These are phyloP conservation scores for Parastagonospora avenae DNA, from an alignment of 2,329 filamentous ascomycete genomes.

Conservation along the genomic window DNA sequence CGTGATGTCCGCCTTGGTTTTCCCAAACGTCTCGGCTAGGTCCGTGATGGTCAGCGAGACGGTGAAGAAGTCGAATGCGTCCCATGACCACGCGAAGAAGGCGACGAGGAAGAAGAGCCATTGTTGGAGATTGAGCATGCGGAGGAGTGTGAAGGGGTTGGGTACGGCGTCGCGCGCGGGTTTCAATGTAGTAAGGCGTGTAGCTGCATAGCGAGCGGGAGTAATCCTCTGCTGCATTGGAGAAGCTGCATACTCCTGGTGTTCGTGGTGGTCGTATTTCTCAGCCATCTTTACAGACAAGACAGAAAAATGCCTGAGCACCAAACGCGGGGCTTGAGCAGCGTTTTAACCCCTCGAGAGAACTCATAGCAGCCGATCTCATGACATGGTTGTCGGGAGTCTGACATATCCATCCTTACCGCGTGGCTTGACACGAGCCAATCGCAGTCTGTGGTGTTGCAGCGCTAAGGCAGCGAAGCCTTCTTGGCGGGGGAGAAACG, in stretches of 20 bases:
- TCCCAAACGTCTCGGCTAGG: conserved; percentile 59
- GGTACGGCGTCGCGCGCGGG: conserved; percentile 61
- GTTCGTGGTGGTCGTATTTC: conserved; percentile 21
- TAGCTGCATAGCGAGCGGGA: conserved; percentile 56
- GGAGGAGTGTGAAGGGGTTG: conserved; percentile 60
- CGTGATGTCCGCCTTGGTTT: conserved; percentile 63
- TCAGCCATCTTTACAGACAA: conserved; percentile 20
- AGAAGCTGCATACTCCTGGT: conserved; percentile 18
- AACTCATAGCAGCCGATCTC: too few relatives aligned
- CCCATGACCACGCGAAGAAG: conserved; percentile 55
- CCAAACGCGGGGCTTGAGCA: not conserved
- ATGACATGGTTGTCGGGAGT: too few relatives aligned
- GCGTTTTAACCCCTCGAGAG: not conserved
- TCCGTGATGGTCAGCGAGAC: conserved; percentile 62
- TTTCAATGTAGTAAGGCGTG: conserved; percentile 59
- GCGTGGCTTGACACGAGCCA: not conserved
- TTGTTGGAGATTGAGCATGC: conserved; percentile 59
- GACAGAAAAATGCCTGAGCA: too few relatives aligned
- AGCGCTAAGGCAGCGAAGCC: conserved; percentile 16
- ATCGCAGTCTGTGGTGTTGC: not conserved
- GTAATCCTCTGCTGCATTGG: conserved; percentile 19
- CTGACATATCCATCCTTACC: too few relatives aligned
- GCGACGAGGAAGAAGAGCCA: conserved; percentile 63
- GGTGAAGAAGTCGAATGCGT: conserved; percentile 66
- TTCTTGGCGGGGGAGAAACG: conserved; percentile 11